A percentile compares a stretch with the other conserved stretches of the same genome.
These are phyloP conservation scores for Podila verticillata DNA, from an alignment of 192 early-diverging fungal species.

Conservation along the genomic window DNA sequence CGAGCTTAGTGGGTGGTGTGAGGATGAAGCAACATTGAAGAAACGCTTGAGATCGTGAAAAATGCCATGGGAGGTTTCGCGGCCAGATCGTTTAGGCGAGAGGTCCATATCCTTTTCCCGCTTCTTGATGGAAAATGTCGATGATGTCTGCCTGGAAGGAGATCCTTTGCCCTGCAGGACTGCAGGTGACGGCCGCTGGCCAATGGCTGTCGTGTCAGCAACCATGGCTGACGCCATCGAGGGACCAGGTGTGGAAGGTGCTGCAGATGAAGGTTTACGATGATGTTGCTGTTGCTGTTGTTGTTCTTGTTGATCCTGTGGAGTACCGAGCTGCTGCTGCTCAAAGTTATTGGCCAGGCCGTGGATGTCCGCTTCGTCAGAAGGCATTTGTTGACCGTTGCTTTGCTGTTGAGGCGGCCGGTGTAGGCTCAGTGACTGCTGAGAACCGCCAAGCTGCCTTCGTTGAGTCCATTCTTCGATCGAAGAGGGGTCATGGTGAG, in stretches of 20 bases:
- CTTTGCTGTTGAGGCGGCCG: not conserved
- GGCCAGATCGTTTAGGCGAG: not conserved
- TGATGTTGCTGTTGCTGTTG: not conserved
- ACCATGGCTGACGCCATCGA: not conserved
- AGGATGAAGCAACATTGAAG: not conserved
- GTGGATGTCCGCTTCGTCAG: not conserved
- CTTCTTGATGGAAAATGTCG: not conserved
- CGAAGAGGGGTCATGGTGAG: not conserved
- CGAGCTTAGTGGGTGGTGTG: not conserved
- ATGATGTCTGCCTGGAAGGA: not conserved
- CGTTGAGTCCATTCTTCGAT: not conserved
- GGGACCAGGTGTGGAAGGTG: not conserved
- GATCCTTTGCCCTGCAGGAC: not conserved
- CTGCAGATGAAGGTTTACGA: not conserved
- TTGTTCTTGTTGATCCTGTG: not conserved
- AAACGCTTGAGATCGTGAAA: conserved; percentile 1
- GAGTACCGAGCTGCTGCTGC: not conserved
- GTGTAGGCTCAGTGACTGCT: not conserved
- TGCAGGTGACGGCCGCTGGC: not conserved
- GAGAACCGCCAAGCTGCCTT: not conserved
- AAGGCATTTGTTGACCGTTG: not conserved
- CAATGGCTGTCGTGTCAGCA: not conserved
- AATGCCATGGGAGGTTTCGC: not conserved
- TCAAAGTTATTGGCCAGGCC: not conserved
- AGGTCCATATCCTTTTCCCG: not conserved